Percentiles rank a stretch among this genome's conserved stretches.
Conservation (phyloP, 192 early-diverging fungal species). For the Podila clonocystis region DNA sequence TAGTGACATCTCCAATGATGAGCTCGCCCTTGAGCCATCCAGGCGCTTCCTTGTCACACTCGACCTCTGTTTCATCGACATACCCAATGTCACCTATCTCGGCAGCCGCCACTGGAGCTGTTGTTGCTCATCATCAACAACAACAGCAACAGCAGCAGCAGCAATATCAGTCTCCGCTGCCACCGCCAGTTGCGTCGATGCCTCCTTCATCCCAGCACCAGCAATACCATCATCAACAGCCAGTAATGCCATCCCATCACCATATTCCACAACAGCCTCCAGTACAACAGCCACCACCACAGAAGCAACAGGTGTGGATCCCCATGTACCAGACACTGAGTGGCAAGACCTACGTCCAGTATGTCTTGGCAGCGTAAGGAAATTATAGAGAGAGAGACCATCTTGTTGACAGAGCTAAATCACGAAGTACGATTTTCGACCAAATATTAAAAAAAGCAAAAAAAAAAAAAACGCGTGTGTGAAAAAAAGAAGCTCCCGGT, state of each 20-base stretch:
- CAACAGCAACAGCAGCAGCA: constrained; percentile 16
- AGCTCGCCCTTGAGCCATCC: constrained; percentile 1
- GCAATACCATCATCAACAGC: not conserved
- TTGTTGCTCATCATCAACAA: constrained; percentile 26
- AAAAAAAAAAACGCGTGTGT: too few species aligned
- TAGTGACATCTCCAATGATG: not conserved
- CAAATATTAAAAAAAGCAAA: too few species aligned
- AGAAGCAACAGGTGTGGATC: constrained; percentile 46
- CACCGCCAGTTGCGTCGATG: not conserved
- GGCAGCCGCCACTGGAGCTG: constrained; percentile 30
- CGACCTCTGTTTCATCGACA: not conserved
- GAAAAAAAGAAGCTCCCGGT: too few species aligned
- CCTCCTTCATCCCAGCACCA: not conserved
- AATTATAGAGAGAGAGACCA: not conserved
- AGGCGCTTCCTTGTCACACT: not conserved
- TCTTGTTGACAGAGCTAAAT: too few species aligned
- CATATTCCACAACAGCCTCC: constrained; percentile 17
- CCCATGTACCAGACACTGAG: constrained; percentile 28
- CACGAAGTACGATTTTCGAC: too few species aligned
- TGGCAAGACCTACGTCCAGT: constrained; percentile 40
- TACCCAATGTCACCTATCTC: constrained; percentile 35
- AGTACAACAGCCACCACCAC: constrained; percentile 3
- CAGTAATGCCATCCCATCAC: not conserved
- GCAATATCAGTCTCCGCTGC: constrained; percentile 8
- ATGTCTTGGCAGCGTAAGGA: constrained; percentile 4